phyloP scores from a whole-genome alignment of 306 rosid genomes.

The Lotus japonicus region DNA sequence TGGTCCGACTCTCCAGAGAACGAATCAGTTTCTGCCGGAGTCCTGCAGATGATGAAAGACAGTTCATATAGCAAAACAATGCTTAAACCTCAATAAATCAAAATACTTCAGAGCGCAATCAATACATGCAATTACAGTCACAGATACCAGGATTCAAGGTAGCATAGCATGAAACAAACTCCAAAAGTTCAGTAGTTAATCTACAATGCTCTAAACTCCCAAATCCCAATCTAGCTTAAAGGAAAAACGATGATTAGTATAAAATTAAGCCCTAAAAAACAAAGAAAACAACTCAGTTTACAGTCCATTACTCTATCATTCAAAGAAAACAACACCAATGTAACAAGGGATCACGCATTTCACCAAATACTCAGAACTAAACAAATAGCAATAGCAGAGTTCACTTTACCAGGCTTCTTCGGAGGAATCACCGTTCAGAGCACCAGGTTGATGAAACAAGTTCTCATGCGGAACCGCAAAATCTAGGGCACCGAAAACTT shows the following conservation, averaged over 20 bases:
- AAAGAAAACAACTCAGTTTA: neutral
- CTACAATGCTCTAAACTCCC: neutral
- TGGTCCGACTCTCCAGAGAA: constrained; percentile 54
- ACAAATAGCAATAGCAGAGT: neutral
- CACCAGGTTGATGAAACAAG: constrained; percentile 31
- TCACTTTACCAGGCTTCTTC: constrained; percentile 61
- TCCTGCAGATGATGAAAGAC: constrained; percentile 44
- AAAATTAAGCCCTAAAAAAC: neutral
- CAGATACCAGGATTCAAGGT: neutral
- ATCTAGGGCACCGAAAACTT: constrained; percentile 68
- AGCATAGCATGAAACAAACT: neutral
- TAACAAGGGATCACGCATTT: constrained; percentile 2
- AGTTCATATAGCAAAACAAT: constrained; percentile 16
- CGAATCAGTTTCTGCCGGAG: constrained; percentile 68
- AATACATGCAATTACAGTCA: no score
- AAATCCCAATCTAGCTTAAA: neutral
- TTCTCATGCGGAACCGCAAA: constrained; percentile 50
- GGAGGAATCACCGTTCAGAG: constrained; percentile 32
- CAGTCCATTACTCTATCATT: neutral
- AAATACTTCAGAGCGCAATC: no score
- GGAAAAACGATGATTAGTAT: neutral
- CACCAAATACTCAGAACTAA: constrained; percentile 4
- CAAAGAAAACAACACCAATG: neutral
- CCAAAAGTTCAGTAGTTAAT: neutral
- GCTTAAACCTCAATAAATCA: constrained; percentile 10